Conservation (phyloP, 2,329 filamentous ascomycete genomes). For the Nothophaeocryptopus gaeumannii region DNA sequence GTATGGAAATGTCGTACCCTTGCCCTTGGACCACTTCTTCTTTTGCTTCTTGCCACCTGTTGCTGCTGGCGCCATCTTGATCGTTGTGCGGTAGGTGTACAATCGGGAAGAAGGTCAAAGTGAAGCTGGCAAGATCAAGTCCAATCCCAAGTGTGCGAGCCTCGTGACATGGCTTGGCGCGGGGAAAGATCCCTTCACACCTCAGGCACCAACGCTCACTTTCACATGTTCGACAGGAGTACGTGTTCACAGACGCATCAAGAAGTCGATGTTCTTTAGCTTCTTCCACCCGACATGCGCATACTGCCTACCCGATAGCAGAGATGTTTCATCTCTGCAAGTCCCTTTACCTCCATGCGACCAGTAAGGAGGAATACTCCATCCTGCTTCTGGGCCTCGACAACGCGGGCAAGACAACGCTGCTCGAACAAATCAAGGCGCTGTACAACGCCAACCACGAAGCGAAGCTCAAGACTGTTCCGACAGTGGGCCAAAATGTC, state of each 20-base stretch:
- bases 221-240: too few species aligned
- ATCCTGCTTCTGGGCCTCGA: constrained; percentile 95
- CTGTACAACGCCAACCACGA: constrained; percentile 68
- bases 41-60: constrained; percentile 75
- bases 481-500: constrained; percentile 96
- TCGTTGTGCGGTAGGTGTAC: constrained; percentile 11
- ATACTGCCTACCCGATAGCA: constrained; percentile 9
- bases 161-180: not conserved
- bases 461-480: constrained; percentile 77
- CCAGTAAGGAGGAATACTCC: constrained; percentile 99
- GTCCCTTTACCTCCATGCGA: constrained; percentile 89
- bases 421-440: constrained; percentile 93
- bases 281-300: not conserved
- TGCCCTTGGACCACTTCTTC: constrained; percentile 72
- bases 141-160: not conserved
- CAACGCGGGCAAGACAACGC: constrained; percentile 97
- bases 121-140: not conserved
- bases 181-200: too few species aligned
- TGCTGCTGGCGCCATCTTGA: constrained; percentile 40
- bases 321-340: constrained; percentile 94
- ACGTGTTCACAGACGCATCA: too few species aligned
- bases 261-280: too few species aligned
- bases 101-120: not conserved
- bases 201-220: too few species aligned
- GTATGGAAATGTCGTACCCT: constrained; percentile 33